These are phyloP conservation scores for Cyclotella sp. DNA, from an alignment of 108 stramenopile species.

Conservation along the genomic window DNA sequence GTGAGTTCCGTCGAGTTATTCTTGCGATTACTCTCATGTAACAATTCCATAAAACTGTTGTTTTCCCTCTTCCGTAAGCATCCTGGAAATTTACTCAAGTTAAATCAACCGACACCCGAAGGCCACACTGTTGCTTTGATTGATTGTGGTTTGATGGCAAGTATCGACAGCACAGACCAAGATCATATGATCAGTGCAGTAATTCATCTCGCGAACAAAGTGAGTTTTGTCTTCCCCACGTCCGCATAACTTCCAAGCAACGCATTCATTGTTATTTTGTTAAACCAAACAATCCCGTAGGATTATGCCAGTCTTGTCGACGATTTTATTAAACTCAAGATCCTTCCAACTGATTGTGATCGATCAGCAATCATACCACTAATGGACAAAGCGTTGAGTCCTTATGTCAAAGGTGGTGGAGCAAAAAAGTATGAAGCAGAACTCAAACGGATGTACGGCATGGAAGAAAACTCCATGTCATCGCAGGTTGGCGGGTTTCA, in stretches of 20 bases:
- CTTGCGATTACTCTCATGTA: not conserved
- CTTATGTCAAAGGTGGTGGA: constrained; percentile 92
- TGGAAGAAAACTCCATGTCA: constrained; percentile 74
- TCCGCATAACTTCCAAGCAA: not conserved
- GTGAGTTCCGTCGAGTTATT: constrained; percentile 11
- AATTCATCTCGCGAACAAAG: constrained; percentile 88
- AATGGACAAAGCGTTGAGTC: constrained; percentile 93
- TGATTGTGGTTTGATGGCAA: constrained; percentile 91
- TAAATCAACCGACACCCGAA: constrained; percentile 70
- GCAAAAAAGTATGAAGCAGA: constrained; percentile 91
- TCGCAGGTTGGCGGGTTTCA: constrained; percentile 87
- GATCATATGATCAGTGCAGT: constrained; percentile 88
- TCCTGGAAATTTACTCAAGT: constrained; percentile 72
- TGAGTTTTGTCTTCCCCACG: not conserved
- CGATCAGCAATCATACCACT: constrained; percentile 82
- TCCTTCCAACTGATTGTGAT: constrained; percentile 82
- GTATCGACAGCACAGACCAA: constrained; percentile 69
- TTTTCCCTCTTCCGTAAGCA: constrained; percentile 38
- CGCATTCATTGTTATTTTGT: too few relatives aligned
- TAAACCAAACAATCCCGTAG: not conserved
- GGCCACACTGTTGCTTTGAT: constrained; percentile 80
- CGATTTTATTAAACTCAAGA: constrained; percentile 86
- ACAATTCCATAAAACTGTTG: not conserved
- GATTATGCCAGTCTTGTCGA: constrained; percentile 89
- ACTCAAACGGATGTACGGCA: constrained; percentile 80